Evolutionary conservation across 352 stramenopile genomes (phyloP).

Genomic region (Phytopythium chamaehyphon): DNA sequence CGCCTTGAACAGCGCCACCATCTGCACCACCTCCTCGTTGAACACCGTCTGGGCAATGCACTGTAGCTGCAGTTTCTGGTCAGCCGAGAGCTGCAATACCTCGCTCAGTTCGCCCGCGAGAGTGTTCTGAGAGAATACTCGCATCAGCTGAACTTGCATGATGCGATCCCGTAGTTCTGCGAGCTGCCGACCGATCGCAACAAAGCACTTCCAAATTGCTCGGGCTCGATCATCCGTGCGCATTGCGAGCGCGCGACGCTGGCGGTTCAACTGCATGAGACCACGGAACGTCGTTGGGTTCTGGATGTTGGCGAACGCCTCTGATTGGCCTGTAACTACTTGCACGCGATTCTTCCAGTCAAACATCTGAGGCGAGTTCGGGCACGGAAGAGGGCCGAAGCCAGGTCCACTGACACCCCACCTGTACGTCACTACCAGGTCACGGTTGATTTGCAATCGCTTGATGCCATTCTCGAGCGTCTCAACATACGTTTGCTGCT

Average conservation of each 20-base stretch:
- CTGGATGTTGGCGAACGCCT: constrained; percentile 64
- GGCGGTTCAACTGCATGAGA: constrained; percentile 71
- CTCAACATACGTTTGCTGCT: constrained; percentile 87
- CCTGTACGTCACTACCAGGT: constrained; percentile 63
- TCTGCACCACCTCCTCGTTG: constrained; percentile 49
- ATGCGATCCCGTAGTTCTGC: constrained; percentile 46
- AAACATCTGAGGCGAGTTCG: constrained; percentile 46
- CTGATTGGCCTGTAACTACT: constrained; percentile 60
- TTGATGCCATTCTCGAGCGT: constrained; percentile 86
- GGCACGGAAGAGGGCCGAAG: constrained; percentile 34
- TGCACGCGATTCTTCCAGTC: constrained; percentile 61
- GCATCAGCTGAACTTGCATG: constrained; percentile 62
- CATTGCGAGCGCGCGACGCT: constrained; percentile 56
- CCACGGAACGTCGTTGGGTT: constrained; percentile 64
- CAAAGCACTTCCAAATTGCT: constrained; percentile 58
- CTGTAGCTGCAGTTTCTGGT: constrained; percentile 65
- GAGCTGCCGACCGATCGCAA: constrained; percentile 52
- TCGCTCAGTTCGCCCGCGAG: constrained; percentile 37
- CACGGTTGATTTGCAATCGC: constrained; percentile 77
- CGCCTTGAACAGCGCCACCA: constrained; percentile 77
- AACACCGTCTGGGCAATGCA: constrained; percentile 59
- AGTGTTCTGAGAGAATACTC: constrained; percentile 35
- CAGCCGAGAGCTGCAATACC: constrained; percentile 39
- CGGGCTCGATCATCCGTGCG: constrained; percentile 38
- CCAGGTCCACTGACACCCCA: constrained; percentile 60